Evolutionary conservation across 345 rosid genomes (phyloP), one percentile per base, ranked within the genome.

Genomic region (Pistacia integerrima): DNA sequence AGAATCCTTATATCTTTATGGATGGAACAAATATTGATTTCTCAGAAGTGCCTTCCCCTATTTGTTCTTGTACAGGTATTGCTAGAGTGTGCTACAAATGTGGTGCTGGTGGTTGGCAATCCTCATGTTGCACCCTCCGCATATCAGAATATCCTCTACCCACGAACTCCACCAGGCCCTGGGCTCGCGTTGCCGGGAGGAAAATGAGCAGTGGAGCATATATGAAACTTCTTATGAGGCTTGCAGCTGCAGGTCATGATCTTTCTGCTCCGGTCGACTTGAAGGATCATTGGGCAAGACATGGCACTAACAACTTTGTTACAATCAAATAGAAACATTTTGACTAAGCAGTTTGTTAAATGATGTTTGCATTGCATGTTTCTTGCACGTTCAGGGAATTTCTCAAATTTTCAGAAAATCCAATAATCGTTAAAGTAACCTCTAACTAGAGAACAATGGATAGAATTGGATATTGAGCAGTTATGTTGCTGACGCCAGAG

Each of bases 161-260:
- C 25, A 79, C 86, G 87, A 90, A 85, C 66, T 25, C 88, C 62
- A 86, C 86, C 17, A 87, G 86, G 76, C 94, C 87, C 0, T 82
- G 88, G 72, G 64, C 77, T 80, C 89, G 94, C 52, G n/a, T 88
- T 67, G 89, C 92, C 69, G 92, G 90, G 57, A 88, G 94, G 77
- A 88, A 90, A 88, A 92, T 90, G 94, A 92, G 92, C 85, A 87
- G 76, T 69, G 89, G 92, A 38, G 94, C 89, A 20, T 90, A 90
- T 78, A 44, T 76, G 60, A 92, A 92, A 74, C 89, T 88, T 36
- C 81, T 90, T n/a, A 69, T 80, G 28, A 83, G 85, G 78, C 90
- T 92, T 82, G 87, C 81, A 30, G 82, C 80, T 20, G 92, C 87
- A 85, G 94, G 88, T 56, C 60, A 85, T 69, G 81, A 88, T 80